A percentile compares a stretch with the other conserved stretches of the same genome.
Conservation (phyloP, 768 basidiomycete species). For the Solioccasus polychromus region DNA sequence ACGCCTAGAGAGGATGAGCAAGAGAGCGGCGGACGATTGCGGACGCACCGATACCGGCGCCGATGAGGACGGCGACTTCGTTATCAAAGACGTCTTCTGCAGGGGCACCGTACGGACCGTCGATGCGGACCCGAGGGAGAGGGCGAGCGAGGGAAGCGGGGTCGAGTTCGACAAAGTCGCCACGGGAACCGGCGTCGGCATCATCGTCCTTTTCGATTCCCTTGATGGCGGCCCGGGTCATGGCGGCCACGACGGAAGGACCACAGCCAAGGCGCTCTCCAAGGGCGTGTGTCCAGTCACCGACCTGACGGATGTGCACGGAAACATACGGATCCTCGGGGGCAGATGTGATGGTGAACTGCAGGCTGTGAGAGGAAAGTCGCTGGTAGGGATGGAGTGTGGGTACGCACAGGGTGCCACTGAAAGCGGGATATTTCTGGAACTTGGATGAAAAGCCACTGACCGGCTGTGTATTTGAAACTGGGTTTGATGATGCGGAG, state of each 20-base stretch:
- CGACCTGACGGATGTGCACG: conserved; percentile 90
- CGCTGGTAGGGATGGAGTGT: background rate
- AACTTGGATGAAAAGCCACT: conserved; percentile 89
- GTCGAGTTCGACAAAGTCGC: conserved; percentile 81
- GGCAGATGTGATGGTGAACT: conserved; percentile 95
- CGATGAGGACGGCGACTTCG: conserved; percentile 88
- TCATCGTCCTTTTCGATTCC: conserved; percentile 62
- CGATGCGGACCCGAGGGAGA: conserved; percentile 73
- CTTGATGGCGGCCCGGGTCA: conserved; percentile 78
- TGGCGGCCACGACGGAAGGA: conserved; percentile 69
- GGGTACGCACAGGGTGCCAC: conserved; percentile 89
- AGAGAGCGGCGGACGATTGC: background rate
- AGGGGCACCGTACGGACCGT: conserved; percentile 92
- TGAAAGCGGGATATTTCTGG: conserved; percentile 82
- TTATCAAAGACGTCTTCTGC: conserved; percentile 86
- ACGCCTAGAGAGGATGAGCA: conserved; percentile 50
- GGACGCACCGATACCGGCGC: conserved; percentile 83
- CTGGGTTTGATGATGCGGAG: conserved; percentile 88
- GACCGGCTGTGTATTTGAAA: conserved; percentile 88
- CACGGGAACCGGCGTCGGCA: conserved; percentile 49
- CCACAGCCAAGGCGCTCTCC: conserved; percentile 85
- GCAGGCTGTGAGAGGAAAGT: background rate
- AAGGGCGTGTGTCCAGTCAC: conserved; percentile 81
- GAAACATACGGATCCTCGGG: conserved; percentile 93
- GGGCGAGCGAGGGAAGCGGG: conserved; percentile 41